Evolutionary conservation across 495 filamentous ascomycete species (phyloP), one percentile per base, ranked within the genome.

Genomic region (Astrothelium subdiscretum): DNA sequence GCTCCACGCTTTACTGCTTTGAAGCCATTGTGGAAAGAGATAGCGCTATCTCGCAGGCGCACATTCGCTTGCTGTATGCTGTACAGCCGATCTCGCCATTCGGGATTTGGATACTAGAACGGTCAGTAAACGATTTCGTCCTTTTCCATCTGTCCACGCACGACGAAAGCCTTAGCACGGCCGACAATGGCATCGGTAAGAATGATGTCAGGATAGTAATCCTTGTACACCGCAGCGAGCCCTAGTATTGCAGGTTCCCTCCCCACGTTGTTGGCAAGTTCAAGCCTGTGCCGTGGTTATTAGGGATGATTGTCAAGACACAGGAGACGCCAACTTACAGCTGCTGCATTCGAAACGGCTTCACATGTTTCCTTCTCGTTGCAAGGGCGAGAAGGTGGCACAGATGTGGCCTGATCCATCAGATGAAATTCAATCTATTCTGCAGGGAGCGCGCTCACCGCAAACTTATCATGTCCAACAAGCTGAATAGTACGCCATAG

Each of bases 151-250:
- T 24, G 22, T 31, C n/a, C 32, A 65, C 70, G 62, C 58, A 74
- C 72, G 73, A 66, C 77, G 75, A 44, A 79, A 60, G 66, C 71
- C 66, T 68, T 74, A 67, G 57, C 71, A 65, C 51, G 73, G 70
- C 31, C 71, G 43, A 64, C 59, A 1, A 78, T 79, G 18, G 79
- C 72, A 68, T 85, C 84, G 35, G 85, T 87, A n/a, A 92, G 75
- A 62, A 95, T 87, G 57, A 95, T 86, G 72, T 95, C 90, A 5
- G 91, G 90, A 68, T 90, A 94, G 69, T 92, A 94, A 69, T 91
- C 89, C 68, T 94, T 94, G 75, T 87, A 96, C 8, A 91, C 80
- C 61, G 84, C 82, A 29, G 95, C 78, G n/a, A 96, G 78, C n/a
- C 86, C 86, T 29, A 86, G 77, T 42, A 96, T 74, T 52, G 85